phyloP scores from a whole-genome alignment of 768 basidiomycete species.

The Pholiota microspora region DNA sequence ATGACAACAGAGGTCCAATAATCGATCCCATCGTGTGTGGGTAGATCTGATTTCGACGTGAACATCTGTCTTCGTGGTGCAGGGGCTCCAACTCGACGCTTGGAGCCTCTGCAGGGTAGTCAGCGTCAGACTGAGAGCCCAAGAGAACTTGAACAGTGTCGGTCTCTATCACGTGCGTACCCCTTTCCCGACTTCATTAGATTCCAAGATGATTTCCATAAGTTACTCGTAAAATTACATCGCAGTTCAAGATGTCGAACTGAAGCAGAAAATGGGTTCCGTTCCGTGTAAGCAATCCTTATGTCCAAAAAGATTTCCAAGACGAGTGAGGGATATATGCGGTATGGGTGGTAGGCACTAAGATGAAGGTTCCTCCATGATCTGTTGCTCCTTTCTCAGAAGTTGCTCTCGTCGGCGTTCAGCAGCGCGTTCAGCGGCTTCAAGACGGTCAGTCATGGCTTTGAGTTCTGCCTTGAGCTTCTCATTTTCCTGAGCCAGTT shows the following conservation, averaged over 20 bases:
- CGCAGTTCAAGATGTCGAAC: not conserved
- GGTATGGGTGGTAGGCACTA: slow-evolving; percentile 14
- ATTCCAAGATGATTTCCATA: not conserved
- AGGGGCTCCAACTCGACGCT: not conserved
- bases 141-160: too few species aligned
- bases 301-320: slow-evolving; percentile 3
- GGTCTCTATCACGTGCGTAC: not conserved
- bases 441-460: slow-evolving; percentile 72
- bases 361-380: slow-evolving; percentile 26
- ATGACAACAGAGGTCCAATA: not conserved
- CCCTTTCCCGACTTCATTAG: not conserved
- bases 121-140: not conserved
- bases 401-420: slow-evolving; percentile 42
- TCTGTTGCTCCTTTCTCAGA: slow-evolving; percentile 36
- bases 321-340: slow-evolving; percentile 2
- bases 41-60: not conserved
- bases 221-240: slow-evolving; percentile 9
- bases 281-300: not conserved
- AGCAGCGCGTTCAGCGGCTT: slow-evolving; percentile 56
- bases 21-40: not conserved
- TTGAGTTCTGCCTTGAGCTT: slow-evolving; percentile 73
- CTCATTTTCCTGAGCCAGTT: slow-evolving; percentile 76
- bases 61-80: not conserved
- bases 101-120: not conserved
- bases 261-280: not conserved